These are phyloP conservation scores for Ailanthus altissimus DNA, from an alignment of 345 rosid species.

Conservation along the genomic window DNA sequence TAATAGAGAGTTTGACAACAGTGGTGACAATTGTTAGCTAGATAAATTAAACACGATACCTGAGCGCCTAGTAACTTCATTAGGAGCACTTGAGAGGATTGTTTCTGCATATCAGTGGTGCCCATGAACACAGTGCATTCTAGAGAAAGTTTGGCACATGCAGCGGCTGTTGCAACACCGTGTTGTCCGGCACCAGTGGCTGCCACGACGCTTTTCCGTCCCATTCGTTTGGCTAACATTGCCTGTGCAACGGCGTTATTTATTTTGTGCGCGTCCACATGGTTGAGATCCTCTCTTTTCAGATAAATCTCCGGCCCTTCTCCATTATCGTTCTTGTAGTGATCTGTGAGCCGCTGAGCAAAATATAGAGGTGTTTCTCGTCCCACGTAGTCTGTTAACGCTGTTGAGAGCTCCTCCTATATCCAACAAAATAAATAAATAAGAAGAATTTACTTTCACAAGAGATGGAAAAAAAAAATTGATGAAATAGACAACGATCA, in stretches of 20 bases:
- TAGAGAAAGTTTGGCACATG: conserved; percentile 67
- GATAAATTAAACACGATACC: conserved; percentile 21
- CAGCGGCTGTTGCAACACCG: conserved; percentile 89
- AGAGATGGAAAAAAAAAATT: too few relatives aligned
- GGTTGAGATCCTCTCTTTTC: conserved; percentile 87
- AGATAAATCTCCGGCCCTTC: conserved; percentile 75
- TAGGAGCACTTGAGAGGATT: conserved; percentile 53
- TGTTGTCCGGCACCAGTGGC: conserved; percentile 95
- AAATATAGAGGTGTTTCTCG: conserved; percentile 81
- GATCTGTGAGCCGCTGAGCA: conserved; percentile 61
- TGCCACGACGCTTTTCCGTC: conserved; percentile 48
- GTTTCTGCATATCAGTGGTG: conserved; percentile 58
- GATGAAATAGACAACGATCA: too few relatives aligned
- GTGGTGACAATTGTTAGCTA: too few relatives aligned
- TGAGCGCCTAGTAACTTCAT: conserved; percentile 71
- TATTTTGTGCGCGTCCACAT: conserved; percentile 75
- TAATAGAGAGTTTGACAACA: too few relatives aligned
- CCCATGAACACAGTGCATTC: conserved; percentile 79
- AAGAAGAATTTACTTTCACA: too few relatives aligned
- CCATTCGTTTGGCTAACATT: conserved; percentile 80
- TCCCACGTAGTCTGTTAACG: conserved; percentile 77
- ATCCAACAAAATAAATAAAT: neutral
- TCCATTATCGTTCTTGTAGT: conserved; percentile 58
- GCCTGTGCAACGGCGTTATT: conserved; percentile 90
- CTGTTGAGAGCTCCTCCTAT: conserved; percentile 62